A percentile compares a stretch with the other conserved stretches of the same genome.
phyloP scores from a whole-genome alignment of 768 basidiomycete genomes.

The Pulveroboletus ravenelii region DNA sequence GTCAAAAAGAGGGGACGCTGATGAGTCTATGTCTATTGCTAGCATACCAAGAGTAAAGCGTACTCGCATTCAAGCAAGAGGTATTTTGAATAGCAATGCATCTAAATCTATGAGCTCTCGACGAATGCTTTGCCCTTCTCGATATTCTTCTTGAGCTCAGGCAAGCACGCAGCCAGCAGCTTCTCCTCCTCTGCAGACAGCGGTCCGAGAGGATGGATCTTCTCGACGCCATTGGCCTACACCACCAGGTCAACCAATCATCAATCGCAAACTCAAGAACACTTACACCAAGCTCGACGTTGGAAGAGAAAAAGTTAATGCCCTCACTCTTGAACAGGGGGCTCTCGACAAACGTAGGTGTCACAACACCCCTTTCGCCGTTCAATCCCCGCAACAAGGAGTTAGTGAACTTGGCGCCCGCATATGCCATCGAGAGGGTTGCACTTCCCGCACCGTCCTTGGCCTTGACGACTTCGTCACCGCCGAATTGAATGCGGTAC shows the following conservation, averaged over 20 bases:
- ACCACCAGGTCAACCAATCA: constrained; percentile 11
- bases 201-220: constrained; percentile 81
- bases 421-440: constrained; percentile 75
- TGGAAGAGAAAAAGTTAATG: constrained; percentile 91
- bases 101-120: constrained; percentile 35
- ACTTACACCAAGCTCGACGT: constrained; percentile 88
- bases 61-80: constrained; percentile 12
- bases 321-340: constrained; percentile 80
- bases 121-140: constrained; percentile 87
- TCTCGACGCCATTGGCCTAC: constrained; percentile 82
- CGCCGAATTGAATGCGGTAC: constrained; percentile 93
- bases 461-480: constrained; percentile 98
- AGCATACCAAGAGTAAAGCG: neutral
- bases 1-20: constrained; percentile 57
- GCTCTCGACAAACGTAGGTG: constrained; percentile 87
- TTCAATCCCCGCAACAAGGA: constrained; percentile 54
- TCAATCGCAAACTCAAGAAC: neutral
- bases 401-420: constrained; percentile 68
- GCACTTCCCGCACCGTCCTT: constrained; percentile 84
- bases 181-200: constrained; percentile 80
- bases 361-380: constrained; percentile 66
- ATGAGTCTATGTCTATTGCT: constrained; percentile 18
- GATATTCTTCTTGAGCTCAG: constrained; percentile 96
- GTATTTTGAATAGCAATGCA: constrained; percentile 16
- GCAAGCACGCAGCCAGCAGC: constrained; percentile 81